phyloP scores from a whole-genome alignment of 495 filamentous ascomycete species.

The Penicillium verhagenii region DNA sequence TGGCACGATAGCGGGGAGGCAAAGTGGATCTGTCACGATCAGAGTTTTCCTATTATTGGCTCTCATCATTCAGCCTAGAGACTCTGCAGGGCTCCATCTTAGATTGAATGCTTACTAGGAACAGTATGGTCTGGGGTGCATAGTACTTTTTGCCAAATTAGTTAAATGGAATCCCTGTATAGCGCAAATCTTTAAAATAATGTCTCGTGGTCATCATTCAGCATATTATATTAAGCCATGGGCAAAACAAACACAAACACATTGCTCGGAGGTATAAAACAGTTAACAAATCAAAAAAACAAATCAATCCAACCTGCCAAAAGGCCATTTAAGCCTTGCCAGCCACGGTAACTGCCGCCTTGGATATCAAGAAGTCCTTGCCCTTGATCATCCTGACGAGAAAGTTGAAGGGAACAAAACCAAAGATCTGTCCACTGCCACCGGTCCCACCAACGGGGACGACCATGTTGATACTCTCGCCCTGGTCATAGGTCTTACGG shows the following conservation, averaged over 20 bases:
- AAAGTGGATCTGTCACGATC: neutral
- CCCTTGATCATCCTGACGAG: constrained; percentile 50
- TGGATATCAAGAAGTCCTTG: constrained; percentile 35
- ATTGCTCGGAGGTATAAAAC: neutral
- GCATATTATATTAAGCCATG: neutral
- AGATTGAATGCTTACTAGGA: neutral
- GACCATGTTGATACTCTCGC: constrained; percentile 29
- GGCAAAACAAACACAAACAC: neutral
- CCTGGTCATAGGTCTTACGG: constrained; percentile 24
- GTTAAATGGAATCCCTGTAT: neutral
- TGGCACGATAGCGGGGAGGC: constrained; percentile 5
- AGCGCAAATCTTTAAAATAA: neutral
- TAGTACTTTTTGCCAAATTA: neutral
- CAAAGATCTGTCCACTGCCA: constrained; percentile 52
- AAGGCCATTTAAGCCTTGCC: constrained; percentile 12
- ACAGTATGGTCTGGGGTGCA: neutral
- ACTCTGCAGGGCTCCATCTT: too few relatives aligned
- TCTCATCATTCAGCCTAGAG: neutral
- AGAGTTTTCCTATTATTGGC: neutral
- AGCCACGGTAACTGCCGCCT: constrained; percentile 19
- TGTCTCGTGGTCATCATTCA: neutral
- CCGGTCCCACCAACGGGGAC: constrained; percentile 44
- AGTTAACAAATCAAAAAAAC: neutral
- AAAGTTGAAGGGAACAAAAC: constrained; percentile 39
- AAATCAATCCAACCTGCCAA: neutral